Conservation (phyloP, 2,329 filamentous ascomycete species). For the Diaporthe caulivora region DNA sequence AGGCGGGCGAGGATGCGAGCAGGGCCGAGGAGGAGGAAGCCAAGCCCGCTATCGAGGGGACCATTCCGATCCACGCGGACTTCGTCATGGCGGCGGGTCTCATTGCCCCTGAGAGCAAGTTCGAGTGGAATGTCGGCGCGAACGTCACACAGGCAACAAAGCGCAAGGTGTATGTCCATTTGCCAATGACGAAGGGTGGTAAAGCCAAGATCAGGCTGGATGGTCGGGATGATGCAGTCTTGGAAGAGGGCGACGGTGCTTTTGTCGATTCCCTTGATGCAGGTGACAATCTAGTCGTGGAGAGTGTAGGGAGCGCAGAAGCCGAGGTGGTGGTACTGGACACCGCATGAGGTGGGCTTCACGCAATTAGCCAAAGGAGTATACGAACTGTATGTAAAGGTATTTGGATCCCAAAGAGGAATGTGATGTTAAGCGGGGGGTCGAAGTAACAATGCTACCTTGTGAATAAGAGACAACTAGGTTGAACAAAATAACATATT, state of each 20-base stretch:
- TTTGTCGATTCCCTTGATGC: slow-evolving; percentile 76
- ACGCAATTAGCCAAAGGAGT: background rate
- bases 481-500: too few species aligned
- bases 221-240: slow-evolving; percentile 73
- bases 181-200: slow-evolving; percentile 82
- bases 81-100: slow-evolving; percentile 85
- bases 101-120: slow-evolving; percentile 73
- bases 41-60: slow-evolving; percentile 70
- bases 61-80: slow-evolving; percentile 88
- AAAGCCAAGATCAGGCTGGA: slow-evolving; percentile 79
- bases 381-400: background rate
- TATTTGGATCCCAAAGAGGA: background rate
- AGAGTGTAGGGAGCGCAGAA: slow-evolving; percentile 76
- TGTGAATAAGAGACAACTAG: too few species aligned
- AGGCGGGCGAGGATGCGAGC: slow-evolving; percentile 73
- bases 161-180: slow-evolving; percentile 83
- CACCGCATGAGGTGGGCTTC: slow-evolving; percentile 46
- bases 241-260: slow-evolving; percentile 85
- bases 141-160: slow-evolving; percentile 59
- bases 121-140: slow-evolving; percentile 79
- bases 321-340: slow-evolving; percentile 79
- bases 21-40: slow-evolving; percentile 73
- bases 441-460: too few species aligned
- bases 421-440: too few species aligned
- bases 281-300: slow-evolving; percentile 73